Conservation (phyloP, 1,139 yeast genomes). For the Lodderomyces elongisporus region DNA sequence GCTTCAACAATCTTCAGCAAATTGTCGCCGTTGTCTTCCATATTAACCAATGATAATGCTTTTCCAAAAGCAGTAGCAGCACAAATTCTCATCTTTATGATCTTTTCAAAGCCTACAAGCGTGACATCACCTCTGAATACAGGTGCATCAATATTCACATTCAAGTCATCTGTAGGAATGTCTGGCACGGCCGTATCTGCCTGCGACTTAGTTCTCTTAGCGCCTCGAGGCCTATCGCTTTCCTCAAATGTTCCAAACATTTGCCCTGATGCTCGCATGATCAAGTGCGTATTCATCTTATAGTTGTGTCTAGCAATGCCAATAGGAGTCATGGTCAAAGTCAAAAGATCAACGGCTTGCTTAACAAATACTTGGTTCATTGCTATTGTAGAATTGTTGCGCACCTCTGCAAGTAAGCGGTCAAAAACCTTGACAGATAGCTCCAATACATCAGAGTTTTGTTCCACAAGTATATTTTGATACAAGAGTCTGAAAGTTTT, state of each 20-base stretch:
- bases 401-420: slow-evolving; percentile 32
- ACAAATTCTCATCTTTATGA: slow-evolving; percentile 69
- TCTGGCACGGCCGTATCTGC: slow-evolving; percentile 20
- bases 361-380: slow-evolving; percentile 28
- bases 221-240: slow-evolving; percentile 21
- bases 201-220: slow-evolving; percentile 27
- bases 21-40: slow-evolving; percentile 23
- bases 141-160: slow-evolving; percentile 88
- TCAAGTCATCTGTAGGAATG: slow-evolving; percentile 54
- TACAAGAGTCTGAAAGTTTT: slow-evolving; percentile 68
- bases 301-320: slow-evolving; percentile 89
- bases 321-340: slow-evolving; percentile 84
- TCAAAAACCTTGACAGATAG: slow-evolving; percentile 64
- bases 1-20: slow-evolving; percentile 34
- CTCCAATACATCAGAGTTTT: slow-evolving; percentile 64
- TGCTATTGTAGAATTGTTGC: slow-evolving; percentile 22
- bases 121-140: slow-evolving; percentile 88
- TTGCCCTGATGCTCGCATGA: slow-evolving; percentile 78
- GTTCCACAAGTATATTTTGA: slow-evolving; percentile 88
- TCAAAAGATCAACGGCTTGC: slow-evolving; percentile 56
- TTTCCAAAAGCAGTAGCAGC: slow-evolving; percentile 77
- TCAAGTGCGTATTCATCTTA: slow-evolving; percentile 68
- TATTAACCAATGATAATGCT: slow-evolving; percentile 33
- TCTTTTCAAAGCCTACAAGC: slow-evolving; percentile 69
- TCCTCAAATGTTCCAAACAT: slow-evolving; percentile 30